These are phyloP conservation scores for Tetrahymena elliotti DNA, from an alignment of 73 alveolate species.

Conservation along the genomic window DNA sequence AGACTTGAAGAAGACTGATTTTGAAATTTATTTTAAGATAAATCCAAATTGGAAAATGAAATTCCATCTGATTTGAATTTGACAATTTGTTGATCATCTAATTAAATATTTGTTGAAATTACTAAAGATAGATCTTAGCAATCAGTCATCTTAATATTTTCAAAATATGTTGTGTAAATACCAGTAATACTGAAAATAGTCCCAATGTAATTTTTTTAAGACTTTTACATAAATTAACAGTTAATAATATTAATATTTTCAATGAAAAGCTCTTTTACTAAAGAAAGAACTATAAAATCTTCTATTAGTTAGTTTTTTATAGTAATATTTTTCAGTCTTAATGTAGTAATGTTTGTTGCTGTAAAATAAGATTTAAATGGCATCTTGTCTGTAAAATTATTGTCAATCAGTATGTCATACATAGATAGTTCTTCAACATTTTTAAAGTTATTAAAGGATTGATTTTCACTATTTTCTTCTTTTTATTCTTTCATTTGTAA, in stretches of 20 bases:
- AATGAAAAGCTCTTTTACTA: background rate
- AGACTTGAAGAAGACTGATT: background rate
- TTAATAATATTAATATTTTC: background rate
- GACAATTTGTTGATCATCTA: background rate
- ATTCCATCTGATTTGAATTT: background rate
- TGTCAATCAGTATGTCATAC: background rate
- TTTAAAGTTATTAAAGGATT: background rate
- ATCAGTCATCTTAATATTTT: background rate
- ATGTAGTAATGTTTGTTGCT: background rate
- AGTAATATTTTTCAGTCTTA: background rate
- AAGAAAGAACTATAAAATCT: background rate
- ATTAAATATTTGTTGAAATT: background rate
- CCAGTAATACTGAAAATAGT: background rate
- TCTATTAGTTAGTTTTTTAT: background rate
- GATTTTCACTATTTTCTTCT: background rate
- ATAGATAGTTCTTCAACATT: background rate
- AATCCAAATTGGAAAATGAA: no score
- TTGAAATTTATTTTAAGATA: no score
- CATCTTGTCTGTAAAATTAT: background rate
- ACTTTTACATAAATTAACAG: background rate
- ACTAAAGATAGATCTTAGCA: background rate
- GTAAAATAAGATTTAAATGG: background rate
- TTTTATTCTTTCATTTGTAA: background rate
- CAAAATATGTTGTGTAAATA: background rate
- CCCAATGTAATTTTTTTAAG: background rate